These are phyloP conservation scores for Oryza longistaminata DNA, from an alignment of 176 grass and related monocot genomes.

Conservation along the genomic window DNA sequence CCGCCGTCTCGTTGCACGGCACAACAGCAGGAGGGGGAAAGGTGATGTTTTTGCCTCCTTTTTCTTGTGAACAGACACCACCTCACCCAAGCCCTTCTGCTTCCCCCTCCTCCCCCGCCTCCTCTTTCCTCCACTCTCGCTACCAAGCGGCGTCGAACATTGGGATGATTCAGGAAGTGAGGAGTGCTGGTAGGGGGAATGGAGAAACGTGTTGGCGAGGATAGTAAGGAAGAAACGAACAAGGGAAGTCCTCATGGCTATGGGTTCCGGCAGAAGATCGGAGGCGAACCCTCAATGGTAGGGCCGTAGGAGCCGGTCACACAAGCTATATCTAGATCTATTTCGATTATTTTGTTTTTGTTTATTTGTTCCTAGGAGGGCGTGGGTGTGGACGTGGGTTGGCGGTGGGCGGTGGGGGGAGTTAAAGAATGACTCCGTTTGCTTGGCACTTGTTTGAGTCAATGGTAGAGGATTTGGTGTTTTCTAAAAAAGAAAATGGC, in stretches of 20 bases:
- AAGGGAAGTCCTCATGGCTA: neutral
- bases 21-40: conserved; percentile 31
- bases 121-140: conserved; percentile 17
- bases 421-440: neutral
- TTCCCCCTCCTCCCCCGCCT: neutral
- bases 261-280: neutral
- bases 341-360: neutral
- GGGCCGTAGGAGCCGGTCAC: neutral
- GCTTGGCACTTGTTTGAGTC: neutral
- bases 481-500: neutral
- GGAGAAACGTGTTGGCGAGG: neutral
- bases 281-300: neutral
- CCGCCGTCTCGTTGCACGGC: conserved; percentile 29
- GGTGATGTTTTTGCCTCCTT: neutral
- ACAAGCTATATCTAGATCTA: conserved; percentile 10
- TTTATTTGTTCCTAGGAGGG: neutral
- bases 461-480: neutral
- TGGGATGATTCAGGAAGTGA: conserved; percentile 12
- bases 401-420: neutral
- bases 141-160: neutral
- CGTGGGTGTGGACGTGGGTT: too few species aligned
- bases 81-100: neutral
- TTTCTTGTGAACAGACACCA: conserved; percentile 1
- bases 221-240: neutral
- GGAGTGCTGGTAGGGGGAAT: neutral